Evolutionary conservation across 2,329 filamentous ascomycete species (phyloP).

Genomic region (Knoxdaviesia capensis): DNA sequence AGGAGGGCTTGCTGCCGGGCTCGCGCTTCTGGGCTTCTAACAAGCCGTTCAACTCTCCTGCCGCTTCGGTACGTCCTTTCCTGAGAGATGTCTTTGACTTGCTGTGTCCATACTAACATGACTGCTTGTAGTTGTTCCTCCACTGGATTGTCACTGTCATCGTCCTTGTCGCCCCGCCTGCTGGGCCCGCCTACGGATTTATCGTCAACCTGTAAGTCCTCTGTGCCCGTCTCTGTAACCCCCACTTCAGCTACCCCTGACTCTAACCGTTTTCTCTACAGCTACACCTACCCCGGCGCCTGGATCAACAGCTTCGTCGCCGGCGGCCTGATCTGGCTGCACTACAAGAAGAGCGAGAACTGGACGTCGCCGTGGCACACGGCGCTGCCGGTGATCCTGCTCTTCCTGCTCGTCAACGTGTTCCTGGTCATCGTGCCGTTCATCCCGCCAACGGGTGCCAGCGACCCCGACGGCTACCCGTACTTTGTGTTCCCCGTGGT

Average conservation of each 20-base stretch:
- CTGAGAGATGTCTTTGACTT: not conserved
- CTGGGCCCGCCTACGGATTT: conserved; percentile 50
- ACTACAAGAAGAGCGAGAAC: conserved; percentile 25
- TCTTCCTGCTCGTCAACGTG: conserved; percentile 29
- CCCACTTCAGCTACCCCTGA: no score
- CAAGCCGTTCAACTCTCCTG: conserved; percentile 44
- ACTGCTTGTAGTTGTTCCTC: conserved; percentile 26
- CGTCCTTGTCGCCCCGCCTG: conserved; percentile 44
- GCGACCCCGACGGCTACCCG: conserved; percentile 27
- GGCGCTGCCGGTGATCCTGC: conserved; percentile 22
- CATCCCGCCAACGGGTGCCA: conserved; percentile 27
- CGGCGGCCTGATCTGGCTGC: conserved; percentile 29
- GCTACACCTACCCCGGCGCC: conserved; percentile 27
- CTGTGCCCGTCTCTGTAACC: no score
- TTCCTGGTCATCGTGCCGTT: conserved; percentile 34
- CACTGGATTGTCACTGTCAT: conserved; percentile 47
- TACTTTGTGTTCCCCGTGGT: conserved; percentile 37
- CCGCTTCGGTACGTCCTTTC: conserved; percentile 21
- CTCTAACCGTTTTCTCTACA: conserved; percentile 2
- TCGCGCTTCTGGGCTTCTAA: conserved; percentile 49
- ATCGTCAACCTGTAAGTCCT: conserved; percentile 28
- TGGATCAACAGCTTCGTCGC: conserved; percentile 33
- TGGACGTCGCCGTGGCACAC: conserved; percentile 34
- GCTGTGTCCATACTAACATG: not conserved
- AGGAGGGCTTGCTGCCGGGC: conserved; percentile 47